A percentile compares a stretch with the other conserved stretches of the same genome.
These are phyloP conservation scores for Colletotrichum horii DNA, from an alignment of 2,329 filamentous ascomycete genomes.

Conservation along the genomic window DNA sequence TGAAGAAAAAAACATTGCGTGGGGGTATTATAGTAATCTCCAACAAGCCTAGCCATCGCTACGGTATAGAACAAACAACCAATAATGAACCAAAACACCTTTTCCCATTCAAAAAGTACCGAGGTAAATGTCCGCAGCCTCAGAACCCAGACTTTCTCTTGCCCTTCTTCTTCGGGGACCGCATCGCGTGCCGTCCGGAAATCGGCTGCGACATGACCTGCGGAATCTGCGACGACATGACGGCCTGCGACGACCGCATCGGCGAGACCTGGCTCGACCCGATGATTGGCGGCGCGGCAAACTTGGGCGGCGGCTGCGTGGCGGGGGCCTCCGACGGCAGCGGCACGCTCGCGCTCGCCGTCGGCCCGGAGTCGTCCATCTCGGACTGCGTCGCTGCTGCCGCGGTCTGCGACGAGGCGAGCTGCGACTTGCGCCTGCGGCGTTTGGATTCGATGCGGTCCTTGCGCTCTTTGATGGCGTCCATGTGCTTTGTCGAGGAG, in stretches of 20 bases:
- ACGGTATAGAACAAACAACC: not conserved
- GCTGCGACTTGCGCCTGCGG: conserved; percentile 13
- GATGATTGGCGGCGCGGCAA: conserved; percentile 3
- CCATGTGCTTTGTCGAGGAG: conserved; percentile 39
- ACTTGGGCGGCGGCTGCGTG: conserved; percentile 9
- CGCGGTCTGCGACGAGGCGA: conserved; percentile 1
- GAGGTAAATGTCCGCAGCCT: not conserved
- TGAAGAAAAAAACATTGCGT: not conserved
- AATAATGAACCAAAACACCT: not conserved
- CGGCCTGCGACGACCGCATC: not conserved
- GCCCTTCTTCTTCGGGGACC: conserved; percentile 41
- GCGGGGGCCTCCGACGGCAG: not conserved
- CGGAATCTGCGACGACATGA: conserved; percentile 26
- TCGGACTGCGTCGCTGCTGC: conserved; percentile 13
- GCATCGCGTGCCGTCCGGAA: conserved; percentile 50
- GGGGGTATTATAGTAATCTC: not conserved
- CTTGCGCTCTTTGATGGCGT: conserved; percentile 36
- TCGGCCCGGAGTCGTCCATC: conserved; percentile 1
- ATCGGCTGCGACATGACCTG: conserved; percentile 51
- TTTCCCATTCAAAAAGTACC: not conserved
- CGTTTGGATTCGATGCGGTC: conserved; percentile 32
- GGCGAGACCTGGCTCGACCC: conserved; percentile 9
- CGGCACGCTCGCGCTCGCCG: not conserved
- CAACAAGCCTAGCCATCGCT: not conserved
- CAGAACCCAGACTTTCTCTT: conserved; percentile 19